Evolutionary conservation across 352 stramenopile species (phyloP).

Genomic region (Pythium aristosporum): DNA sequence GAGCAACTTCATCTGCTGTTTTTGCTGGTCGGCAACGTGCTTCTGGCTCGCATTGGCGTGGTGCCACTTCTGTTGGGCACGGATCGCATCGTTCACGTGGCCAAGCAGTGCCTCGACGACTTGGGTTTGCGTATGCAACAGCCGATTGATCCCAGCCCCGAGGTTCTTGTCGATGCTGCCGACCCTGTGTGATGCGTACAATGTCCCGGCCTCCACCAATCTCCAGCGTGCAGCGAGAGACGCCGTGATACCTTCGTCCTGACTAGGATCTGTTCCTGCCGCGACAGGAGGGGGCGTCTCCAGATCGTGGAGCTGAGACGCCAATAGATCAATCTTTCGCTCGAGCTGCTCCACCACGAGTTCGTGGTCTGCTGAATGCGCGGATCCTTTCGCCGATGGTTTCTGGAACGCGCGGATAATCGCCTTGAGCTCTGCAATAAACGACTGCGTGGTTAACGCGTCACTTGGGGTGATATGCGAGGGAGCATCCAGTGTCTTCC

Average conservation of each 20-base stretch:
- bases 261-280: neutral
- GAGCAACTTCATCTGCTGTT: constrained; percentile 57
- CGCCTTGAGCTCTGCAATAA: constrained; percentile 51
- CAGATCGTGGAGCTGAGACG: constrained; percentile 36
- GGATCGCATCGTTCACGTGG: constrained; percentile 20
- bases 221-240: constrained; percentile 48
- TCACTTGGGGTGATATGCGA: neutral
- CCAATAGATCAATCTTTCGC: constrained; percentile 49
- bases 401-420: constrained; percentile 53
- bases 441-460: constrained; percentile 30
- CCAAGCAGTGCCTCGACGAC: constrained; percentile 44
- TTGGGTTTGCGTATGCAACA: constrained; percentile 52
- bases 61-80: constrained; percentile 19
- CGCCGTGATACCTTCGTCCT: neutral
- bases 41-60: constrained; percentile 18
- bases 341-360: constrained; percentile 52
- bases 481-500: neutral
- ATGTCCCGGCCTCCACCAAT: constrained; percentile 49
- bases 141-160: constrained; percentile 35
- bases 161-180: constrained; percentile 32
- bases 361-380: neutral
- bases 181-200: constrained; percentile 47
- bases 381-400: constrained; percentile 6
- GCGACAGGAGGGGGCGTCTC: constrained; percentile 5
- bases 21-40: constrained; percentile 25